A percentile compares a stretch with the other conserved stretches of the same genome.
These are phyloP conservation scores for Colletotrichum euphorbiae DNA, from an alignment of 2,329 filamentous ascomycete species.

Conservation along the genomic window DNA sequence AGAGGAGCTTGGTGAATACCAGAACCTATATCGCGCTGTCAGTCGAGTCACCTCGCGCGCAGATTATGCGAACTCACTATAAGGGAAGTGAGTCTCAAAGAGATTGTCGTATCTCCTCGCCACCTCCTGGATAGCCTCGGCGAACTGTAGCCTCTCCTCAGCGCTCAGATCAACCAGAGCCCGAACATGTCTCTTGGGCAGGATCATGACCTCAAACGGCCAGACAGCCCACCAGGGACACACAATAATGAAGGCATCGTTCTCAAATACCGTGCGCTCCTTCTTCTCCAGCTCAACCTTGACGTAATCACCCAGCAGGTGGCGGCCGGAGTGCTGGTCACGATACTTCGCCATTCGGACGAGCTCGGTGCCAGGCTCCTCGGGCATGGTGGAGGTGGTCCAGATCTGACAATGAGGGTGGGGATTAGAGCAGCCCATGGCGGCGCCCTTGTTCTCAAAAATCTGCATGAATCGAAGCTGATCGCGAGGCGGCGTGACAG, in stretches of 20 bases:
- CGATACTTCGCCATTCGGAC: constrained; percentile 83
- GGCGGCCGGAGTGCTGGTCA: constrained; percentile 75
- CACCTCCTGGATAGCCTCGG: constrained; percentile 87
- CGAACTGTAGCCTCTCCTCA: constrained; percentile 78
- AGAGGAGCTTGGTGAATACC: constrained; percentile 96
- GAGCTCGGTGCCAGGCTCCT: constrained; percentile 87
- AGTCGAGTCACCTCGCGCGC: neutral
- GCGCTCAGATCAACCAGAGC: constrained; percentile 84
- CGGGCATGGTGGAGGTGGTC: constrained; percentile 91
- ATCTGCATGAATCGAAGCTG: constrained; percentile 99
- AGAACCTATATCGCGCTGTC: constrained; percentile 70
- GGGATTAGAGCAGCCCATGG: constrained; percentile 99
- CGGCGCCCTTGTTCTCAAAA: constrained; percentile 97
- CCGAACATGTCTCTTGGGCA: constrained; percentile 85
- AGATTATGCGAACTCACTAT: constrained; percentile 71
- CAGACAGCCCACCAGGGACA: constrained; percentile 98
- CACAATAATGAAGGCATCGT: constrained; percentile 84
- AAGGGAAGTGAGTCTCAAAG: constrained; percentile 96
- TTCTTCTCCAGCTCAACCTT: constrained; percentile 82
- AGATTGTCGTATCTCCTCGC: constrained; percentile 95
- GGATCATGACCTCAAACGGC: constrained; percentile 95
- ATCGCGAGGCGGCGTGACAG: constrained; percentile 68
- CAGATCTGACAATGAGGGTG: constrained; percentile 98
- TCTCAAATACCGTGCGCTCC: constrained; percentile 90
- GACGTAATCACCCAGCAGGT: constrained; percentile 89